These are phyloP conservation scores for Clonostachys rhizophaga DNA, from an alignment of 2,329 filamentous ascomycete species.

Conservation along the genomic window DNA sequence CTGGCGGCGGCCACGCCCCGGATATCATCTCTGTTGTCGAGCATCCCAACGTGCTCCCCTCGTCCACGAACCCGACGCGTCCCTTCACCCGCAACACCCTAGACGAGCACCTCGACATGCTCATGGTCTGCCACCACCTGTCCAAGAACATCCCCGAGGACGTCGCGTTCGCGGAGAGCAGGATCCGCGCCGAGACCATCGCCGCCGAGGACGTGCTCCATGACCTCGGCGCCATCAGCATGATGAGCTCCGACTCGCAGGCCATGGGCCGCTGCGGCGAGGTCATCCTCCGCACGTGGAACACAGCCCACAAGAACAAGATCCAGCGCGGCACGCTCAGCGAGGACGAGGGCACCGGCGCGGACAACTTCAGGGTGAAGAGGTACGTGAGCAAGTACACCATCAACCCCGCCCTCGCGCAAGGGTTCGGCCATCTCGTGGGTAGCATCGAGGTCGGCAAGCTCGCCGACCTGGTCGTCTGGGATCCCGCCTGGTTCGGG, in stretches of 20 bases:
- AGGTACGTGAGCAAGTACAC: slow-evolving; percentile 95
- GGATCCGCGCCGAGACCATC: slow-evolving; percentile 93
- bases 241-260: slow-evolving; percentile 95
- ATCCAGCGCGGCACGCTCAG: slow-evolving; percentile 69
- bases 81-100: slow-evolving; percentile 90
- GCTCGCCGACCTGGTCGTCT: slow-evolving; percentile 82
- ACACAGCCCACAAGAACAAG: slow-evolving; percentile 97
- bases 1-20: slow-evolving; percentile 89
- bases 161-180: slow-evolving; percentile 89
- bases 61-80: slow-evolving; percentile 86
- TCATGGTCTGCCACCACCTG: slow-evolving; percentile 96
- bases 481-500: slow-evolving; percentile 82
- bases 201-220: slow-evolving; percentile 95
- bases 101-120: slow-evolving; percentile 95
- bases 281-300: slow-evolving; percentile 90
- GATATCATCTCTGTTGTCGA: slow-evolving; percentile 95
- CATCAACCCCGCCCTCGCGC: slow-evolving; percentile 86
- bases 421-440: slow-evolving; percentile 84
- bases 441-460: slow-evolving; percentile 88
- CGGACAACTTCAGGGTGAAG: slow-evolving; percentile 90
- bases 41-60: slow-evolving; percentile 81
- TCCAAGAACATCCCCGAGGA: slow-evolving; percentile 92
- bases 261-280: slow-evolving; percentile 97
- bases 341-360: slow-evolving; percentile 74
- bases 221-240: slow-evolving; percentile 90